Evolutionary conservation across 108 stramenopile species (phyloP), one percentile per base, ranked within the genome.

Genomic region (Cyclotella sp.): DNA sequence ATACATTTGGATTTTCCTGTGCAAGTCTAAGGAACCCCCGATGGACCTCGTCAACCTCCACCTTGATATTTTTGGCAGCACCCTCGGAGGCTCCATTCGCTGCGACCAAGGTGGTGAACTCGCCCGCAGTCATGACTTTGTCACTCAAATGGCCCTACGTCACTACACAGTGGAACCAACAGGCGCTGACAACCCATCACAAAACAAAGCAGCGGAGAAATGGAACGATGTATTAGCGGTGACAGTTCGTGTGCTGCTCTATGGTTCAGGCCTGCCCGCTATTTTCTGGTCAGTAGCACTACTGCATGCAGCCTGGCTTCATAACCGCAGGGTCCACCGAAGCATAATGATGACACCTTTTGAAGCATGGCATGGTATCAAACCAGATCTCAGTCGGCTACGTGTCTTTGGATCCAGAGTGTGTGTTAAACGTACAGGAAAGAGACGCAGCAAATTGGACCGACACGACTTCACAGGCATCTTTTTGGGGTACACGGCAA

Each of bases 321-420:
- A 63, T 12, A 16, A 63, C 39, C 13, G 12, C 28, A 1, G 62
- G 34, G 62, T 63, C 0, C 39, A 63, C 19, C 1, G 16, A 4
- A 12, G 13, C 12, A 34, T 41, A 9, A 15, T 29, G 16, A 19
- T 34, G 18, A 63, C 30, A 40, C 62, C 62, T 7, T 63, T 63
- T 40, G 34, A 39, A 16, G 39, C 62, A 41, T 63, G 62, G 62
- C 3, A 63, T 63, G 62, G 62, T 2, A 41, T 63, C 28, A 63
- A 34, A 41, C 62, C 62, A 34, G 34, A 34, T 6, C 34, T 34
- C 34, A 34, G 34, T 34, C 2, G 6, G 34, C 34, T 34, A 5
- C 34, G 34, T 34, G 34, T 34, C 34, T 2, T 34, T 34, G 34
- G 34, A 34, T 34, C 34, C 6, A 2, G 6, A 2, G 6, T 34